Evolutionary conservation across 2,329 filamentous ascomycete species (phyloP), one percentile per base, ranked within the genome.

Genomic region (Lanzia echinophila): DNA sequence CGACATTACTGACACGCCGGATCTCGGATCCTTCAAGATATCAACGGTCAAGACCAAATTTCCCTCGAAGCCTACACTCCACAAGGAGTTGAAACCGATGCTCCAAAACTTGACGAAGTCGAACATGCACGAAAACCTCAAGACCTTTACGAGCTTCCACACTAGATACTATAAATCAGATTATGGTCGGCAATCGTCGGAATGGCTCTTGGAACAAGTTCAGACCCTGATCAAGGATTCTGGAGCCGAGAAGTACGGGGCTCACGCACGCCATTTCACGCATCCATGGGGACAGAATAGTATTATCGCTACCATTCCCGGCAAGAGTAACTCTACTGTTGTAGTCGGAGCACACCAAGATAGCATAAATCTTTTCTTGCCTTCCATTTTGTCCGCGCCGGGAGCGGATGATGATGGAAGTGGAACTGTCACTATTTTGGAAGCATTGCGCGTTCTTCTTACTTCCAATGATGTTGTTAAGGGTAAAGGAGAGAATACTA

Each of bases 361-460:
- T 70, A 95, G 88, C 64, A 95, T 96, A 72, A 97, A 97, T 72
- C 78, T 96, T 44, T 95, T 90, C 73, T 72, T 96, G 12, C 92
- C 91, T 1, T 88, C 86, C 2, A 75, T 95, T 34, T 78, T 96
- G 33, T 81, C 87, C 13, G 91, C 92, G 0, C 92, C 92, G 0
- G 92, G 92, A 44, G 91, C 92, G n/a, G 94, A 97, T 63, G 92
- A 97, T 63, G 92, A 96, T 67, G 92, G 91, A 59, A 90, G 87
- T 62, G 90, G 90, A 54, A 94, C 90, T 2, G 90, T 97, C 19
- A 97, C 92, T 10, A 97, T 96, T 62, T 81, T 97, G 50, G 92
- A 99, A 72, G 88, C 90, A 3, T 81, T 99, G 66, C 83, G 90
- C 34, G 86, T 88, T 42, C 78, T 97, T 7, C 78, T 96, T 53